Base-by-base conservation (phyloP, 495 filamentous ascomycete genomes). In the Neurospora sp. region DNA sequence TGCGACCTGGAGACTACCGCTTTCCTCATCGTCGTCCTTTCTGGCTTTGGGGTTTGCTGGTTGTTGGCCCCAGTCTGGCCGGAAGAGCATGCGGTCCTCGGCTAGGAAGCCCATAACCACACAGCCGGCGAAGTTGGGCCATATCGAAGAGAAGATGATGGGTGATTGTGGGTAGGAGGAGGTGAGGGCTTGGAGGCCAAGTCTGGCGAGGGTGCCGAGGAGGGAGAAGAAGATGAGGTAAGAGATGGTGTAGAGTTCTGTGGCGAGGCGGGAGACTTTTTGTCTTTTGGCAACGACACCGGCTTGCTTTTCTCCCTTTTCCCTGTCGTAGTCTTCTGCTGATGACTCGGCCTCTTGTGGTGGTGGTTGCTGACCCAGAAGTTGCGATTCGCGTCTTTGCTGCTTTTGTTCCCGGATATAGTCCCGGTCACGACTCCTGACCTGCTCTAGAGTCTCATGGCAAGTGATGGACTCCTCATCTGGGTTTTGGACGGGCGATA, bases 71-170 rank as follows among this genome's bases (percentile, higher is more conserved):
- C 87, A 91, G 82, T 90, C 89, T 74, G 88, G 83, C 72, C 86
- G 86, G 82, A 97, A 97, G 37, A 97, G 83, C 76, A 87, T 90
- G 75, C 87, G 85, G 78, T 97, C 94, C 83, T 97, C 54, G 27
- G 87, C 81, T 16, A 99, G 83, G 79, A 97, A 96, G 23, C 96
- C 95, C 88, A 99, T 90, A 66, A 97, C 72, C 0, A 97, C 76
- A 72, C 90, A 90, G 11, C 96, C 96, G n/a, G 83, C 88, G 74
- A 97, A 91, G 77, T 99, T 97, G 62, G 95, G 92, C 96, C 96
- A 99, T 39, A 97, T 82, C 4, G 93, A 90, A 54, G 89, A 84
- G 40, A 91, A 93, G 4, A 90, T 83, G 38, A 94, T 83, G 5
- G 94, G 94, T 0, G 92, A 88, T 27, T 91, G 91, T 11, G 90